phyloP scores from a whole-genome alignment of 2,329 filamentous ascomycete genomes.

The Periconia digitata region DNA sequence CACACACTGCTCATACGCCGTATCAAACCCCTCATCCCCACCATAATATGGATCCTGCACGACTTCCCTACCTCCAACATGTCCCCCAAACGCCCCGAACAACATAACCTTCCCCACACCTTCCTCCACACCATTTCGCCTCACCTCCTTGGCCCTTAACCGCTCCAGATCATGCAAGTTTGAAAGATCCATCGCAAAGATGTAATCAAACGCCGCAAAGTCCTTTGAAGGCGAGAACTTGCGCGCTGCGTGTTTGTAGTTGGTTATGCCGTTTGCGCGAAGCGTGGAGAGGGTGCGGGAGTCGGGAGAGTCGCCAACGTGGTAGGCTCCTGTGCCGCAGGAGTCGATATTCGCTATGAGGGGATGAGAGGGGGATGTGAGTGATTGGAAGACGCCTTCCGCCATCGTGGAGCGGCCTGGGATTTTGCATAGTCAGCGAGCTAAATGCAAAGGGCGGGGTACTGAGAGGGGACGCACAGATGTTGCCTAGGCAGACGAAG shows the following conservation, averaged over 20 bases:
- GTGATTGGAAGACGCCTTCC: conserved; percentile 83
- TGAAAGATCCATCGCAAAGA: conserved; percentile 89
- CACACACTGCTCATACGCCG: conserved; percentile 80
- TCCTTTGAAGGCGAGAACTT: conserved; percentile 69
- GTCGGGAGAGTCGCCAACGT: conserved; percentile 75
- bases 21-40: conserved; percentile 76
- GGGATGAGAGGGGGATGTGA: conserved; percentile 56
- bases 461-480: conserved; percentile 59
- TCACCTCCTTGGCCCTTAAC: conserved; percentile 56
- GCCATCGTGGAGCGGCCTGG: conserved; percentile 83
- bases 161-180: conserved; percentile 74
- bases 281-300: conserved; percentile 81
- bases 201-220: conserved; percentile 85
- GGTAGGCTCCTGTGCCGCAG: conserved; percentile 88
- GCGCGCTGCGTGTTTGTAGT: conserved; percentile 76
- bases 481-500: conserved; percentile 97
- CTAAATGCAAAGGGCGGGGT: conserved; percentile 33
- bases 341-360: conserved; percentile 75
- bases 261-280: conserved; percentile 69
- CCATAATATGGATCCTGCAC: conserved; percentile 93
- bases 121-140: conserved; percentile 37
- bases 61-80: conserved; percentile 46
- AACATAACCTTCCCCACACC: conserved; percentile 65
- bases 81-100: conserved; percentile 79
- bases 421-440: conserved; percentile 1